phyloP scores from a whole-genome alignment of 805 yeast species.

The Komagataella kurtzmanii region DNA sequence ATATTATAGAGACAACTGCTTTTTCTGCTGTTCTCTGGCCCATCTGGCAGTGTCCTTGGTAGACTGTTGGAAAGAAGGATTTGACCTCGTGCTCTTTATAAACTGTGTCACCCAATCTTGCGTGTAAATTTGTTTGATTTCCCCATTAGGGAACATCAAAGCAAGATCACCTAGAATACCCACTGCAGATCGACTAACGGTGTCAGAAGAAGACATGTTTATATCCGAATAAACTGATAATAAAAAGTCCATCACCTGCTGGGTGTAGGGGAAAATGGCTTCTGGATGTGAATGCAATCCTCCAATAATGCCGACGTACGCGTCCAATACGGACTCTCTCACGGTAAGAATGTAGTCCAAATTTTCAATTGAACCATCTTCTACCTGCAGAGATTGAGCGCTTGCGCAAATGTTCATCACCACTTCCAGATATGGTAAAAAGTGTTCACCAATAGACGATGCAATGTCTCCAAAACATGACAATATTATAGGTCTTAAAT shows the following conservation, averaged over 20 bases:
- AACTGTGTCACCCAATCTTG: slow-evolving; percentile 74
- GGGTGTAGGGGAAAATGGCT: slow-evolving; percentile 49
- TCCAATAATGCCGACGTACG: slow-evolving; percentile 89
- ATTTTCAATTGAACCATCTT: slow-evolving; percentile 59
- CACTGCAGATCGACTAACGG: slow-evolving; percentile 69
- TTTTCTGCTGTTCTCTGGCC: slow-evolving; percentile 82
- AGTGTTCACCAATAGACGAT: slow-evolving; percentile 66
- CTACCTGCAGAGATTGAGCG: slow-evolving; percentile 50
- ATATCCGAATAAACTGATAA: slow-evolving; percentile 45
- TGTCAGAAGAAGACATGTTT: slow-evolving; percentile 46
- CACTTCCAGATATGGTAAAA: slow-evolving; percentile 62
- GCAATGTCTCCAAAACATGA: slow-evolving; percentile 96
- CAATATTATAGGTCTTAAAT: slow-evolving; percentile 74
- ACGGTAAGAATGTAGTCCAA: slow-evolving; percentile 61
- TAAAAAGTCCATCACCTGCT: slow-evolving; percentile 60
- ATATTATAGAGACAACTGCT: slow-evolving; percentile 1
- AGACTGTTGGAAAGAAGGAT: slow-evolving; percentile 41
- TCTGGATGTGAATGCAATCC: slow-evolving; percentile 68
- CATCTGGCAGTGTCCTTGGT: slow-evolving; percentile 92
- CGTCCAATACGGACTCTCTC: slow-evolving; percentile 84
- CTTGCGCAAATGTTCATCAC: slow-evolving; percentile 68
- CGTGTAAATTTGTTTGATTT: slow-evolving; percentile 48
- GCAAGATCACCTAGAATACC: slow-evolving; percentile 92
- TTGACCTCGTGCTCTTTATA: slow-evolving; percentile 60
- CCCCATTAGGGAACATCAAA: slow-evolving; percentile 70